Percentiles rank a stretch among this genome's conserved stretches.
These are phyloP conservation scores for Geranomyces variabilis DNA, from an alignment of 192 early-diverging fungal species.

Conservation along the genomic window DNA sequence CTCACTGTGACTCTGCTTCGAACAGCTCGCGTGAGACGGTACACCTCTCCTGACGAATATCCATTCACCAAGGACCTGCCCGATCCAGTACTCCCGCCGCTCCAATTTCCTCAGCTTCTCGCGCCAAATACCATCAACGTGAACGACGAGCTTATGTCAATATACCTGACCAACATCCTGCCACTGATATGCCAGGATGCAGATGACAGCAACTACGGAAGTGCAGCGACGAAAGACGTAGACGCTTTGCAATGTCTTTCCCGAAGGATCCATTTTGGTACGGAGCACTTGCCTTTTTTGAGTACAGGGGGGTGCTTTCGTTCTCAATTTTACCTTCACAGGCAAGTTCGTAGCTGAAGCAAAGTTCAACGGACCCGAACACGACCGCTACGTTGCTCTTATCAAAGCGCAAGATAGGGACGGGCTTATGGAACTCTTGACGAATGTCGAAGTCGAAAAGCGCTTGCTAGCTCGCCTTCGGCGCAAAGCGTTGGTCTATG, in stretches of 20 bases:
- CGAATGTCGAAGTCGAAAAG: conserved; percentile 85
- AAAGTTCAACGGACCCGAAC: conserved; percentile 89
- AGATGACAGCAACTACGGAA: conserved; percentile 92
- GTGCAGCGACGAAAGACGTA: conserved; percentile 90
- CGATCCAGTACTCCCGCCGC: conserved; percentile 80
- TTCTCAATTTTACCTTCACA: conserved; percentile 25
- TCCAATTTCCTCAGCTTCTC: conserved; percentile 77
- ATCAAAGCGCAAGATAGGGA: conserved; percentile 75
- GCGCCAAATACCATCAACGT: conserved; percentile 82
- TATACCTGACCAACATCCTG: conserved; percentile 79
- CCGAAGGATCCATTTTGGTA: conserved; percentile 93
- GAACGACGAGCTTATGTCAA: conserved; percentile 79
- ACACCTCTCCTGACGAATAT: conserved; percentile 92
- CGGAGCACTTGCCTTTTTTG: too few relatives aligned
- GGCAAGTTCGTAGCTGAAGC: conserved; percentile 97
- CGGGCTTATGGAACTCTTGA: conserved; percentile 83
- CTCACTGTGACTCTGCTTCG: neutral
- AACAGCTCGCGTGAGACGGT: conserved; percentile 75
- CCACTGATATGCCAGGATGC: conserved; percentile 72
- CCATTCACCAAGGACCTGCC: conserved; percentile 85
- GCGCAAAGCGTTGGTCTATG: conserved; percentile 91
- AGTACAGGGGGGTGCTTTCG: conserved; percentile 1
- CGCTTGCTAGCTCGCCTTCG: conserved; percentile 78
- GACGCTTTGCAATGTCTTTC: conserved; percentile 90
- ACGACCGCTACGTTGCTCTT: conserved; percentile 73